Evolutionary conservation across 192 early-diverging fungal species (phyloP).

Genomic region (Radiomyces spectabilis): DNA sequence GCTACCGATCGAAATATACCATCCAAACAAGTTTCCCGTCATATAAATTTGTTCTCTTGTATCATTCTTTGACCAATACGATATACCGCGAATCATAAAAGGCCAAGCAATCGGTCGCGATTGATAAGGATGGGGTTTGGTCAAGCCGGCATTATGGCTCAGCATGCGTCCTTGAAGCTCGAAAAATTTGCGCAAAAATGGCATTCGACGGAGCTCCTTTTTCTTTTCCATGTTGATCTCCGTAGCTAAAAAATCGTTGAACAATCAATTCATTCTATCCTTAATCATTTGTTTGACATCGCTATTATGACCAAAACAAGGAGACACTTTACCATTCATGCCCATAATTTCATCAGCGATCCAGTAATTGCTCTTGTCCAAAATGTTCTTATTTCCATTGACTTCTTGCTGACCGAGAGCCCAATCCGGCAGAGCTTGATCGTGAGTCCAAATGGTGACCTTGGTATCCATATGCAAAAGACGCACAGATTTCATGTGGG

Average conservation of each 20-base stretch:
- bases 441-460: conserved; percentile 73
- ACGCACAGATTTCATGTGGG: conserved; percentile 56
- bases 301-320: no score
- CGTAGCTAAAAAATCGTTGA: conserved; percentile 15
- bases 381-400: conserved; percentile 85
- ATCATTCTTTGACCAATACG: conserved; percentile 85
- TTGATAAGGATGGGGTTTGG: conserved; percentile 91
- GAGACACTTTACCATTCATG: conserved; percentile 44
- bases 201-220: conserved; percentile 43
- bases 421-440: conserved; percentile 75
- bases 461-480: conserved; percentile 72
- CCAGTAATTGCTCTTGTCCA: conserved; percentile 73
- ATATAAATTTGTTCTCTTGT: conserved; percentile 80
- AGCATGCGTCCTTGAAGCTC: conserved; percentile 92
- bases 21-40: conserved; percentile 82
- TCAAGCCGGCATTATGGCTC: conserved; percentile 85
- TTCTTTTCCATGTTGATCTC: conserved; percentile 38
- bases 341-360: conserved; percentile 72
- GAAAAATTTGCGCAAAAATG: conserved; percentile 77
- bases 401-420: conserved; percentile 83
- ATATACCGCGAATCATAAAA: conserved; percentile 80
- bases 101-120: conserved; percentile 82
- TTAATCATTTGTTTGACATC: neutral
- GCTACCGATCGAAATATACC: conserved; percentile 66
- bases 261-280: neutral